Evolutionary conservation across 192 early-diverging fungal species (phyloP).

Genomic region (Coemansia sp.): DNA sequence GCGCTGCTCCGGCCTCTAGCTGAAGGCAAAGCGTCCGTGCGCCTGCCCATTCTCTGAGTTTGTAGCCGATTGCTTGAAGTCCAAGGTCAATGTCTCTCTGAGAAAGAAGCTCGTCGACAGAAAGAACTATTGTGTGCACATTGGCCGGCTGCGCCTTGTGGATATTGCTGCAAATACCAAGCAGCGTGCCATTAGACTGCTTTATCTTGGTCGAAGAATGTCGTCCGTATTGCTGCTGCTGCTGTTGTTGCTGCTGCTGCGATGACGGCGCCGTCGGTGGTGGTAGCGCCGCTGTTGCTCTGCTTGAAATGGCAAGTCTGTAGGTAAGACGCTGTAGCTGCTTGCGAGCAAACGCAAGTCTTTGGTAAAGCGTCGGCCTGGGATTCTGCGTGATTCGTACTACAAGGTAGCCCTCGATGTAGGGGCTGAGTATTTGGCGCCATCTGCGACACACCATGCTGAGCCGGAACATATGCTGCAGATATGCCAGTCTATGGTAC

Average conservation of each 20-base stretch:
- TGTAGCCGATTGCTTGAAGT: slow-evolving; percentile 10
- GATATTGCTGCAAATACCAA: slow-evolving; percentile 20
- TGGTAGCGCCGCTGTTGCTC: no score
- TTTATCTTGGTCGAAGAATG: slow-evolving; percentile 6
- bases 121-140: slow-evolving; percentile 26
- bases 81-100: slow-evolving; percentile 13
- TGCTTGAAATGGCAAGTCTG: slow-evolving; percentile 1
- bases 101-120: slow-evolving; percentile 15
- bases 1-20: slow-evolving; percentile 15
- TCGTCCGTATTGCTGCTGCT: background rate
- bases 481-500: slow-evolving; percentile 21
- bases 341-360: slow-evolving; percentile 6
- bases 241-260: no score
- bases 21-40: slow-evolving; percentile 21
- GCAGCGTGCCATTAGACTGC: slow-evolving; percentile 19
- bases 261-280: no score
- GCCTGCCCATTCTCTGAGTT: slow-evolving; percentile 14
- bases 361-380: slow-evolving; percentile 4
- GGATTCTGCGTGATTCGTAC: slow-evolving; percentile 14
- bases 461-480: slow-evolving; percentile 21
- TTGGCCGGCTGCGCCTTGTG: background rate
- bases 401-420: slow-evolving; percentile 21
- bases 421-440: slow-evolving; percentile 17
- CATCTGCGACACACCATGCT: slow-evolving; percentile 18
- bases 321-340: slow-evolving; percentile 8